These are phyloP conservation scores for Phlyctochytrium bullatum DNA, from an alignment of 192 early-diverging fungal species.

Conservation along the genomic window DNA sequence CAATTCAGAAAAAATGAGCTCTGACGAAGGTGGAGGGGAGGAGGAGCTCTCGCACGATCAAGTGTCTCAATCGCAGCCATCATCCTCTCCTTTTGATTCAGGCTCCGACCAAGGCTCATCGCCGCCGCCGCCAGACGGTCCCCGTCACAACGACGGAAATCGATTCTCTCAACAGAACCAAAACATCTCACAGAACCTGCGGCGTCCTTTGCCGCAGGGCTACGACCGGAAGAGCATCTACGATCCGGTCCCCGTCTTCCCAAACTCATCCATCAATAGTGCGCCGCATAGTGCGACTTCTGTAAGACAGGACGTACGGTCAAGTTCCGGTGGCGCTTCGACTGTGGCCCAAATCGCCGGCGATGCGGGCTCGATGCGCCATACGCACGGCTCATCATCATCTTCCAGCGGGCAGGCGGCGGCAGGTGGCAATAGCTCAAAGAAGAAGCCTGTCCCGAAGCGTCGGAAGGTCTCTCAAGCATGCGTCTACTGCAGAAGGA, in stretches of 20 bases:
- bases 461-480: slow-evolving; percentile 59
- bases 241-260: slow-evolving; percentile 7
- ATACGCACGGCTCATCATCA: neutral
- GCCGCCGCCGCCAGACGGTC: no score
- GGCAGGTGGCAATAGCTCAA: neutral
- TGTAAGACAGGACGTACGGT: no score
- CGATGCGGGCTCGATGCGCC: neutral
- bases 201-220: neutral
- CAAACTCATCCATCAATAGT: neutral
- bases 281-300: neutral
- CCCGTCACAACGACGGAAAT: no score
- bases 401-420: neutral
- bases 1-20: no score
- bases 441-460: slow-evolving; percentile 13
- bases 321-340: neutral
- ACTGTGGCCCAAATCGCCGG: neutral
- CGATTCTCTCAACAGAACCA: neutral
- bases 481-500: slow-evolving; percentile 91
- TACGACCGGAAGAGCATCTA: neutral
- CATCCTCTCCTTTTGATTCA: no score
- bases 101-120: no score
- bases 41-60: no score
- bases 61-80: no score
- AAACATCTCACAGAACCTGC: neutral
- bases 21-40: no score